Evolutionary conservation across 768 basidiomycete species (phyloP), one percentile per base, ranked within the genome.

Genomic region (Mycena polygramma): DNA sequence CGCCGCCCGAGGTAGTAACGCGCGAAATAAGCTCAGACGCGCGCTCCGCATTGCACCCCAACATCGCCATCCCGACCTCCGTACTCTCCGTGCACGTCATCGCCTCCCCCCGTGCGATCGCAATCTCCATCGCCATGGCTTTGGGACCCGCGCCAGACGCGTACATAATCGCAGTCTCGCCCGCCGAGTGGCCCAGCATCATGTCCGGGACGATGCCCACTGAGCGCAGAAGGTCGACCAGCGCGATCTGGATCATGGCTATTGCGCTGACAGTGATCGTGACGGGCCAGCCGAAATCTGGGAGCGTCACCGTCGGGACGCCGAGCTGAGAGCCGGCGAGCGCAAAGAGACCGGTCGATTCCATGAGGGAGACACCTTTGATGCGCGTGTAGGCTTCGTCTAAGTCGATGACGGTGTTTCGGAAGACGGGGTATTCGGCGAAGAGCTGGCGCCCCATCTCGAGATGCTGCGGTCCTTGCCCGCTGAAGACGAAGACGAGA

Each of bases 391-490:
- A 78, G 57, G 73, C 59, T 8, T 67, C 63, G 67, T 82, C 81
- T 35, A 79, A 68, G 46, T 76, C 76, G 13, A 75, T 52, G 20
- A 82, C 73, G n/a, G 66, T 77, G 5, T 71, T 64, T 17, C 78
- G 73, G 76, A 82, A 82, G 2, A 75, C 74, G 1, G 74, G 57
- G 55, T 72, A 78, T 13, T 61, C 70, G 19, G 69, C 46, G 61
- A 77, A 80, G 9, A 81, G 70, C 35, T 79, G 70, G 22, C 80
- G 77, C 1, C 81, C 81, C 79, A 81, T 77, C 73, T 77, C 41
- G 30, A 77, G 69, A 63, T 83, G 75, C 66, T 83, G 81, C 1
- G 80, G 77, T 4, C 81, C 81, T 55, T 82, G 81, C 9, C 81
- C 81, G 20, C 75, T 75, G 69, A 82, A 80, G 14, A 80, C 76